Percentiles rank a stretch among this genome's conserved stretches.
These are phyloP conservation scores for Naganishia vaughanmartiniae DNA, from an alignment of 768 basidiomycete species.

Conservation along the genomic window DNA sequence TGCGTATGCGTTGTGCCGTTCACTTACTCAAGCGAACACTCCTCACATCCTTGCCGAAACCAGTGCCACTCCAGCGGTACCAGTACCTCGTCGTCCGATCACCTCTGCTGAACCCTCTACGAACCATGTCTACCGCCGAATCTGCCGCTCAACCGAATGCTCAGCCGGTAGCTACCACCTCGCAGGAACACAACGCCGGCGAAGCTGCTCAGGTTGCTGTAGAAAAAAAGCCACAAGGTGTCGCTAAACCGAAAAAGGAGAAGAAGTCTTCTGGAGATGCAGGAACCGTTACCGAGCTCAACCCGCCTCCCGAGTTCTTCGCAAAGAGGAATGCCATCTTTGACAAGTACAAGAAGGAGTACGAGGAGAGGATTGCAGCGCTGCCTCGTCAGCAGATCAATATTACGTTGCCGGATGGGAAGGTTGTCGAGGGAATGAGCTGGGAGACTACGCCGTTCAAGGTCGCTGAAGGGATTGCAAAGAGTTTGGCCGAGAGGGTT, in stretches of 20 bases:
- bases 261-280: constrained; percentile 31
- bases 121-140: constrained; percentile 22
- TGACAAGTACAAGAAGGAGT: constrained; percentile 76
- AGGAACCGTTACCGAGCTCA: constrained; percentile 28
- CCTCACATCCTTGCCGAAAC: background rate
- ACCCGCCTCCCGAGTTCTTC: constrained; percentile 78
- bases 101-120: background rate
- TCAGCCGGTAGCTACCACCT: constrained; percentile 21
- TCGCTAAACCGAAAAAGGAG: constrained; percentile 32
- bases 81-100: constrained; percentile 3
- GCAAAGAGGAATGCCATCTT: constrained; percentile 86
- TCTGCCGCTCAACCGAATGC: constrained; percentile 17
- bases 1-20: constrained; percentile 6
- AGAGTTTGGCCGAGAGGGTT: constrained; percentile 77
- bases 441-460: constrained; percentile 96
- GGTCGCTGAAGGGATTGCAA: constrained; percentile 80
- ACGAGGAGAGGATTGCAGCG: constrained; percentile 71
- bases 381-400: constrained; percentile 77
- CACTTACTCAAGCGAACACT: constrained; percentile 1
- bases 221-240: constrained; percentile 9
- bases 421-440: constrained; percentile 74
- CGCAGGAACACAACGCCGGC: constrained; percentile 11
- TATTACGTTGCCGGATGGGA: constrained; percentile 82
- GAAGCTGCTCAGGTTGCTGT: constrained; percentile 16
- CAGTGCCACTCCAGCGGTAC: background rate